These are phyloP conservation scores for Leucocoprinus leucothites DNA, from an alignment of 768 basidiomycete species.

Conservation along the genomic window DNA sequence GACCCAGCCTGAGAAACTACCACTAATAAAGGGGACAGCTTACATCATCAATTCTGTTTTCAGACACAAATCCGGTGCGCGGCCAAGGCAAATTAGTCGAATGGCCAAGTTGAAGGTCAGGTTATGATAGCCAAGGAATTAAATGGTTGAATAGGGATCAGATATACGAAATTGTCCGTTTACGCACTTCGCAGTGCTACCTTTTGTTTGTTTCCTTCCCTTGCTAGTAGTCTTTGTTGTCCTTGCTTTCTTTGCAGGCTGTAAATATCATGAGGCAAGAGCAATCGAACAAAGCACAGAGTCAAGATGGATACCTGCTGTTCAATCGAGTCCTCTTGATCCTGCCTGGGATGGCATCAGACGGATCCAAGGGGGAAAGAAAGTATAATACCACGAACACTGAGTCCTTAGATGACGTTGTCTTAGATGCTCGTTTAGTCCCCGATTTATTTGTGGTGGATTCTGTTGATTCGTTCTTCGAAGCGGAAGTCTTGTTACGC, in stretches of 20 bases:
- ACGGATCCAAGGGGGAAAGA: background rate
- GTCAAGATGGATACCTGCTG: slow-evolving; percentile 9
- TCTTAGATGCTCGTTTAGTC: slow-evolving; percentile 22
- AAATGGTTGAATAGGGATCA: no score
- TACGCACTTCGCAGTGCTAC: background rate
- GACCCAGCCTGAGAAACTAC: background rate
- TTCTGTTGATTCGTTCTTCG: slow-evolving; percentile 24
- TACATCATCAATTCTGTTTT: slow-evolving; percentile 10
- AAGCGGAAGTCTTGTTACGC: slow-evolving; percentile 27
- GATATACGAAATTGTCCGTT: no score
- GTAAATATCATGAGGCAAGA: slow-evolving; percentile 17
- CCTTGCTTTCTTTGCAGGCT: slow-evolving; percentile 41
- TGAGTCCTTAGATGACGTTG: slow-evolving; percentile 7
- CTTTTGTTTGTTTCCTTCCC: slow-evolving; percentile 8
- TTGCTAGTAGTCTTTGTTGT: slow-evolving; percentile 22
- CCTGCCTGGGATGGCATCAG: slow-evolving; percentile 1
- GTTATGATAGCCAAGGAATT: no score
- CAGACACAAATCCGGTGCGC: no score
- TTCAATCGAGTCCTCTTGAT: background rate
- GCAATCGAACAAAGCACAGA: slow-evolving; percentile 1
- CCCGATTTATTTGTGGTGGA: slow-evolving; percentile 14
- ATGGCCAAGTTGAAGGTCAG: no score
- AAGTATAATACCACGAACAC: slow-evolving; percentile 9
- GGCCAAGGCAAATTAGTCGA: background rate
- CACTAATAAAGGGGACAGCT: background rate